Base-by-base conservation (phyloP, 495 filamentous ascomycete species). In the Xylaria telfairii region DNA sequence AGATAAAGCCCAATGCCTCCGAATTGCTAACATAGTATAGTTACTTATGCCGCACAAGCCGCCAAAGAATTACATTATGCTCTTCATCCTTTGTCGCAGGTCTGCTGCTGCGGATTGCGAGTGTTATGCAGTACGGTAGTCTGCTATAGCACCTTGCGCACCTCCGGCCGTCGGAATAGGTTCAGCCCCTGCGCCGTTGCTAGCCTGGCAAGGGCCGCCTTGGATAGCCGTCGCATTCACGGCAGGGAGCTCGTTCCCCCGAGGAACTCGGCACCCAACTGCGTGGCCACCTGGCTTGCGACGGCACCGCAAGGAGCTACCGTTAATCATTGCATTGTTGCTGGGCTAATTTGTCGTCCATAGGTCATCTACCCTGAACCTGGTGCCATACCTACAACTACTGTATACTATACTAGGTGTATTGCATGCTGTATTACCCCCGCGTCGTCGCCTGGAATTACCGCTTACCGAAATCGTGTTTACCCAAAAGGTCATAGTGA, bases 181-280 rank as follows among this genome's bases (percentile, higher is more conserved):
- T 34, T 34, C 54, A 34, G 54, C 28, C 54, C 54, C 53, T 57
- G 54, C 21, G 19, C 26, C 17, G 54, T 15, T 32, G 54, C n/a
- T 28, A 57, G 54, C 54, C 54, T 57, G 54, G 8, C 54, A 32
- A 57, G 54, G 54, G 15, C 54, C 17, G 54, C 30, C 28, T 57
- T 53, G 47, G 26, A 53, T 24, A 26, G 26, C 28, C 8, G 54
- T 57, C 21, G 28, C 54, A n/a, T 6, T 57, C 54, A 34, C 54
- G 54, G 54, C 28, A 57, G 54, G 30, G 54, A 57, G 28, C 54
- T 57, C 30, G 54, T 34, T 57, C 54, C 54, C 54, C 54, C 28
- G 30, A 57, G 28, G 19, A 57, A 32, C 54, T 57, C 54, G 54
- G 54, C 53, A 17, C 13, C 53, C 53, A 56, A 32, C 26, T 21